Evolutionary conservation across 2,329 filamentous ascomycete species (phyloP).

Genomic region (Trichoderma endophyticum): DNA sequence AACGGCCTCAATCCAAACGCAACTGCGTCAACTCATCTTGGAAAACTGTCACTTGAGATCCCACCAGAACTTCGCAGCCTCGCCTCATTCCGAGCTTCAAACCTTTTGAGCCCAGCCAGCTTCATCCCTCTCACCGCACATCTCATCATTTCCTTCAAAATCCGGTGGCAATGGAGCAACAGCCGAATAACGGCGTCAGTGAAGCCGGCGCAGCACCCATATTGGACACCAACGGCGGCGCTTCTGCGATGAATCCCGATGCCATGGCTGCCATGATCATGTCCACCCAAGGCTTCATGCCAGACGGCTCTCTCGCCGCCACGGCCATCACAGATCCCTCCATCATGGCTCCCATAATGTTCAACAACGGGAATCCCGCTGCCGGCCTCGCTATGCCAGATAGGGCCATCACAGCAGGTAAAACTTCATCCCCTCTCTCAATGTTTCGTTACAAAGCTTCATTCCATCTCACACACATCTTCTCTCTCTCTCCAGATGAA

Average conservation of each 20-base stretch:
- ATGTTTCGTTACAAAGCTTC: not conserved
- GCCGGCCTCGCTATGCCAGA: slow-evolving; percentile 18
- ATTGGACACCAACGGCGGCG: slow-evolving; percentile 11
- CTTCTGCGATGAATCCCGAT: slow-evolving; percentile 8
- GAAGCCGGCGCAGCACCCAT: slow-evolving; percentile 1
- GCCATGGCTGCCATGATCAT: slow-evolving; percentile 12
- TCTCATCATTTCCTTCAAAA: not conserved
- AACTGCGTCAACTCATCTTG: not conserved
- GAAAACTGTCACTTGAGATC: not conserved
- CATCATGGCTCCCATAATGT: slow-evolving; percentile 32
- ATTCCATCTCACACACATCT: not conserved
- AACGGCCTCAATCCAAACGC: too few relatives aligned
- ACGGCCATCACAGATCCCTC: slow-evolving; percentile 27
- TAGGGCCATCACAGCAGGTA: slow-evolving; percentile 36
- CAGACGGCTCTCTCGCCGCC: slow-evolving; percentile 27
- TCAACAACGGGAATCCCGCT: slow-evolving; percentile 30
- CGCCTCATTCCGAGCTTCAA: not conserved
- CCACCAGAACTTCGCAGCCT: slow-evolving; percentile 12
- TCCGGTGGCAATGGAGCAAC: slow-evolving; percentile 14
- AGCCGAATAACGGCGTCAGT: slow-evolving; percentile 12
- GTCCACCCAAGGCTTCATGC: slow-evolving; percentile 25
- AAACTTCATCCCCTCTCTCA: slow-evolving; percentile 12
- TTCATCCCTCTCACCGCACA: not conserved
- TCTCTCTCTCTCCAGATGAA: slow-evolving; percentile 60
- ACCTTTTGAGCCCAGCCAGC: not conserved